phyloP scores from a whole-genome alignment of 2,329 filamentous ascomycete genomes.

The Hymenotorrendiella dingleyae region DNA sequence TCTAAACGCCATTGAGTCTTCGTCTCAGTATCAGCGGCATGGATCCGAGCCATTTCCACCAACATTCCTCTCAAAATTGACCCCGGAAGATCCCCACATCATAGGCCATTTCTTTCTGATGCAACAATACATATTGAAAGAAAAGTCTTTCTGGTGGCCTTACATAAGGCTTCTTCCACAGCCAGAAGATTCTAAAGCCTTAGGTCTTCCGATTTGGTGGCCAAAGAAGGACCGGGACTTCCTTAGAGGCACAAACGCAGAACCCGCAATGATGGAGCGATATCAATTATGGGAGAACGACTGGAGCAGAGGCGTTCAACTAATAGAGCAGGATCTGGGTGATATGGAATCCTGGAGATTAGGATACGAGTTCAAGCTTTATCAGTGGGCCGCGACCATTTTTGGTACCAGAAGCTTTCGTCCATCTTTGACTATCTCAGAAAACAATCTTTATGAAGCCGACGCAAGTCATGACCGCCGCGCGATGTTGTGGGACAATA shows the following conservation, averaged over 20 bases:
- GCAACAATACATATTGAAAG: conserved; percentile 56
- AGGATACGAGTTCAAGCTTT: conserved; percentile 38
- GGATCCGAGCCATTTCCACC: conserved; percentile 37
- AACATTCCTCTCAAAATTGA: conserved; percentile 43
- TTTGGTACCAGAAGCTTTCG: conserved; percentile 62
- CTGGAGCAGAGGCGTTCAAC: conserved; percentile 18
- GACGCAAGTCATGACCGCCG: not conserved
- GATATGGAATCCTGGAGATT: conserved; percentile 9
- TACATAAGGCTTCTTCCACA: conserved; percentile 63
- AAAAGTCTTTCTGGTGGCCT: conserved; percentile 58
- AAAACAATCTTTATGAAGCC: conserved; percentile 14
- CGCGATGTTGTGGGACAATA: conserved; percentile 11
- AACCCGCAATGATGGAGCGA: conserved; percentile 21
- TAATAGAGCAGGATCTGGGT: conserved; percentile 9
- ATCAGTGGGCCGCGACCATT: conserved; percentile 59
- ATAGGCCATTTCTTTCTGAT: conserved; percentile 63
- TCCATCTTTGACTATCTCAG: conserved; percentile 45
- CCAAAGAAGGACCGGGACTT: conserved; percentile 51
- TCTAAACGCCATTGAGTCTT: conserved; percentile 44
- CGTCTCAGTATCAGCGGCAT: conserved; percentile 24
- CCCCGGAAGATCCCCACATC: conserved; percentile 45
- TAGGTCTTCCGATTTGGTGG: conserved; percentile 61
- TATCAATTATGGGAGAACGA: conserved; percentile 23
- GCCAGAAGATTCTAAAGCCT: conserved; percentile 43
- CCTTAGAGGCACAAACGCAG: conserved; percentile 33